Evolutionary conservation across 305 asterid species (phyloP).

Genomic region (Fraxinus velutina): DNA sequence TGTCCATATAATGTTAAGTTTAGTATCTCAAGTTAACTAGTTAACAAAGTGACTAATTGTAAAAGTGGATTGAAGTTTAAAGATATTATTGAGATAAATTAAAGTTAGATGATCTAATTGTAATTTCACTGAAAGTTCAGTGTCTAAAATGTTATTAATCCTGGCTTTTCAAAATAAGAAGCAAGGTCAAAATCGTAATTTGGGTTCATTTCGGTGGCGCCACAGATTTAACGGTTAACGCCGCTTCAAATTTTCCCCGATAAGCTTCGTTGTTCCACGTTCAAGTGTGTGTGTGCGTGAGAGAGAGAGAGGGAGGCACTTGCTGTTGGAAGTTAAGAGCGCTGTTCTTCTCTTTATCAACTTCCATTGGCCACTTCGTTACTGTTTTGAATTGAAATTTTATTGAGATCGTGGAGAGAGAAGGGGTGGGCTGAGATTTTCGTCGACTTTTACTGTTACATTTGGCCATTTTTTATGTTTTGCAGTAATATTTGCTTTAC

Average conservation of each 20-base stretch:
- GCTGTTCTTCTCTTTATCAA: background rate
- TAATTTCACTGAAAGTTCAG: background rate
- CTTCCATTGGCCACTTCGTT: background rate
- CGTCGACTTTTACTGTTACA: conserved; percentile 18
- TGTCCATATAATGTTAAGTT: background rate
- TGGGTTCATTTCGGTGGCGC: background rate
- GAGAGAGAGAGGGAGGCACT: background rate
- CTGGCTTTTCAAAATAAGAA: conserved; percentile 24
- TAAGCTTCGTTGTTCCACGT: conserved; percentile 17
- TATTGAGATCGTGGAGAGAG: conserved; percentile 4
- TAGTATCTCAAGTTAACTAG: background rate
- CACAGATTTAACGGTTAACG: conserved; percentile 34
- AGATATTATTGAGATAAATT: background rate
- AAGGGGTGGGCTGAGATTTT: conserved; percentile 2
- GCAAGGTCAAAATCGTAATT: conserved; percentile 33
- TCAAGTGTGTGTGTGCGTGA: background rate
- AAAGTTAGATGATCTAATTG: background rate
- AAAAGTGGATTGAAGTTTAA: background rate
- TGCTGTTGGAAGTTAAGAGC: conserved; percentile 10
- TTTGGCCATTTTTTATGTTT: conserved; percentile 4
- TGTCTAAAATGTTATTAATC: background rate
- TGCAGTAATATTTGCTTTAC: background rate
- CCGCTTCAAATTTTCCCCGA: conserved; percentile 9
- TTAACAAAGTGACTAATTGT: background rate
- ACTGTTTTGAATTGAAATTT: conserved; percentile 6